Evolutionary conservation across 2,329 filamentous ascomycete species (phyloP), one percentile per base, ranked within the genome.

Genomic region (Trichoderma citrinoviride): DNA sequence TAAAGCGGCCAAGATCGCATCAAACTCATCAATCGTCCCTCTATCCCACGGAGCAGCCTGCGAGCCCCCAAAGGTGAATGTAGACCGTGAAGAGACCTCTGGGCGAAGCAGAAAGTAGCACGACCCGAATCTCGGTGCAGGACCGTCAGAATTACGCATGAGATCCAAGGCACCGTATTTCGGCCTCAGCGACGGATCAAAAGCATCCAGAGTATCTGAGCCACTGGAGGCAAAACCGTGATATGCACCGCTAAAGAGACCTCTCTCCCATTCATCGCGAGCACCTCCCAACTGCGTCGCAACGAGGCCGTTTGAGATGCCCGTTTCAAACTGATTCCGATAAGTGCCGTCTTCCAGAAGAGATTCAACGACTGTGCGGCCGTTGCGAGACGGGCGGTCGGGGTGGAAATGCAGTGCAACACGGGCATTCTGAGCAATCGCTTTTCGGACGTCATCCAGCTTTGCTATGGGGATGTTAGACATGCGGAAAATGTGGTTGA

Each of bases 161-260:
- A 71, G 55, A 49, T 69, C 67, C 15, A 71, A 41, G 12, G 69
- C 70, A 7, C 70, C 68, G 46, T 70, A 70, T 25, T 69, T 68
- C 19, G 68, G 68, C 17, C 68, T 58, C 12, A 65, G 49, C 7
- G 58, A 49, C 3, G 46, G 58, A n/a, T 65, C 23, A 14, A 65
- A 61, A 15, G 7, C 27, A 43, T 56, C 25, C 23, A 14, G 44
- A 1, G 40, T 37, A 6, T 37, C 23, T 14, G 47, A 4, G 33
- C 33, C 43, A 21, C 12, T 37, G 33, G n/a, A n/a, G n/a, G n/a
- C n/a, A n/a, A 21, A 29, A 14, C 53, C 53, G 43, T 69, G 67
- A 64, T 61, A 65, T 6, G 56, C 63, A 4, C 63, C 63, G 17
- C 44, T 23, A 19, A 61, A 65, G 15, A 65, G 63, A 7, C 12